Base-by-base conservation (phyloP, 768 basidiomycete genomes). In the Terana coerulea region DNA sequence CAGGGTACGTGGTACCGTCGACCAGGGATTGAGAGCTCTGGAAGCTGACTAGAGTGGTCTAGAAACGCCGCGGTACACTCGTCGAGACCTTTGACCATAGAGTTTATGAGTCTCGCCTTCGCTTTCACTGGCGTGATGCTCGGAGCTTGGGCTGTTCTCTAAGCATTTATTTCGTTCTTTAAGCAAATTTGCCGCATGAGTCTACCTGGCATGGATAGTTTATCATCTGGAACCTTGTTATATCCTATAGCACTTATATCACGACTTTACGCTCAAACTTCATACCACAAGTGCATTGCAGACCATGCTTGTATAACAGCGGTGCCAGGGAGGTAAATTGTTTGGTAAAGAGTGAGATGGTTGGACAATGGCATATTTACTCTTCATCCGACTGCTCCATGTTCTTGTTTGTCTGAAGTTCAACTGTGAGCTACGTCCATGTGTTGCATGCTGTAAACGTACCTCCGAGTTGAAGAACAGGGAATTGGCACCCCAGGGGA, bases 401-500 rank as follows among this genome's bases (percentile, higher is more conserved):
- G 60, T 88, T 77, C 75, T 81, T 86, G 74, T 88, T 86, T 47
- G 69, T 69, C 86, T 88, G 35, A 6, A 52, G 34, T 31, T 24
- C 17, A 48, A 7, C 14, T 48, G 47, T 54, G 47, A 49, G 43
- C 49, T 22, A 29, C 37, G 40, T n/a, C 39, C 5, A 33, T 2
- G 51, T 17, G 42, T 35, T 37, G 45, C 14, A 45, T 22, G 22
- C 36, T 51, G 7, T 9, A 43, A n/a, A 62, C 83, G 40, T 64
- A 88, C 90, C 59, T 80, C 74, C 45, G 81, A 67, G 66, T 90
- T 92, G 74, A 78, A 93, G 77, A 93, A 93, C 15, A 93, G 76
- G 12, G 79, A 77, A 79, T 93, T 93, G 60, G 59, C 68, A 21
- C 91, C 91, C 91, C 91, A 93, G 17, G 91, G 91, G 77, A 78